These are phyloP conservation scores for Paramecium primaurelia DNA, from an alignment of 73 alveolate genomes.

Conservation along the genomic window DNA sequence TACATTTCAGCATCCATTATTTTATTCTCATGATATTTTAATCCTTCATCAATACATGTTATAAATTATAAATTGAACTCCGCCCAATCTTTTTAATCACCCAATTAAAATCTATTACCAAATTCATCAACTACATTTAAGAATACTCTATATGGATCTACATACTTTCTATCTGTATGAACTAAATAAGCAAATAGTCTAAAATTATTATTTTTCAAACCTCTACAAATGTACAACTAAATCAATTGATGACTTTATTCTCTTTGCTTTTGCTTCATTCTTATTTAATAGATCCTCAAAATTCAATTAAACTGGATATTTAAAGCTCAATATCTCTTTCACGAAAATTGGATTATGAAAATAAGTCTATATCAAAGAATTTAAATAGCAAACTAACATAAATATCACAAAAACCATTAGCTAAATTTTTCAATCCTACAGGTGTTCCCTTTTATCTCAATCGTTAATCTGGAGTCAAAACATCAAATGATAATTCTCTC, in stretches of 20 bases:
- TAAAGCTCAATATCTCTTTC: slow-evolving; percentile 63
- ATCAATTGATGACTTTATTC: slow-evolving; percentile 55
- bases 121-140: slow-evolving; percentile 70
- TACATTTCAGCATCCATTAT: slow-evolving; percentile 28
- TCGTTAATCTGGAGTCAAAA: slow-evolving; percentile 69
- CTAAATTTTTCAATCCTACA: slow-evolving; percentile 80
- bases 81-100: slow-evolving; percentile 85
- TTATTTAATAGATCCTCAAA: neutral
- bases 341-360: slow-evolving; percentile 78
- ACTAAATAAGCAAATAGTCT: slow-evolving; percentile 68
- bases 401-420: slow-evolving; percentile 61
- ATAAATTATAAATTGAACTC: slow-evolving; percentile 81
- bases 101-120: slow-evolving; percentile 73
- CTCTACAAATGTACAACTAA: slow-evolving; percentile 62
- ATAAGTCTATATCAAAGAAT: slow-evolving; percentile 77
- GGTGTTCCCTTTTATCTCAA: slow-evolving; percentile 65
- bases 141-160: slow-evolving; percentile 75
- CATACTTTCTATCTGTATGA: slow-evolving; percentile 67
- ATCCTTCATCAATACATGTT: slow-evolving; percentile 79
- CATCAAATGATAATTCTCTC: slow-evolving; percentile 60
- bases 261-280: slow-evolving; percentile 49
- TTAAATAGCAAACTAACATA: slow-evolving; percentile 77
- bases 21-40: slow-evolving; percentile 49
- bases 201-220: neutral
- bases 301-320: slow-evolving; percentile 48